Evolutionary conservation across 257 asterid genomes (phyloP).

Genomic region (Solanum bukasovii): DNA sequence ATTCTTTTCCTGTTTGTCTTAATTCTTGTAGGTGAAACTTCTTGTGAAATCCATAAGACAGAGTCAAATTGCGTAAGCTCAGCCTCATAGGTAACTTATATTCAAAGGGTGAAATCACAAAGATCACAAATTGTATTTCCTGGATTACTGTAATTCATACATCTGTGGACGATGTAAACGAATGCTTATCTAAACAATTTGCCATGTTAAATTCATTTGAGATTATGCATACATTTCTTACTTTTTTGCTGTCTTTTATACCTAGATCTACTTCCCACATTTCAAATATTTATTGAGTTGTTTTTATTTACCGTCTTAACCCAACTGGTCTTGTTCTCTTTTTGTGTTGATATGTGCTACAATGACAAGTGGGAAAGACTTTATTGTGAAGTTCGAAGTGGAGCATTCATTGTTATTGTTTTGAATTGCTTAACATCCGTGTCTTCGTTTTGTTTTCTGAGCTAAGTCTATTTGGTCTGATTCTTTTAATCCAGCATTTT

Average conservation of each 20-base stretch:
- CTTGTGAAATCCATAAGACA: not conserved
- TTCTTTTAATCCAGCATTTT: not conserved
- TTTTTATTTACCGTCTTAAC: not conserved
- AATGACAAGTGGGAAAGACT: not conserved
- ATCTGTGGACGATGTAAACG: not conserved
- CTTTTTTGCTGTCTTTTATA: not conserved
- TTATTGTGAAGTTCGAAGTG: not conserved
- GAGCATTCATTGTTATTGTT: not conserved
- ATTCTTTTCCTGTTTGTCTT: not conserved
- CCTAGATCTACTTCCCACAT: not conserved
- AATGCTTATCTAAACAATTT: not conserved
- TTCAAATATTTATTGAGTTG: not conserved
- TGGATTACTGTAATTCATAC: not conserved
- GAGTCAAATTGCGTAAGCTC: not conserved
- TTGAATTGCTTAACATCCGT: not conserved
- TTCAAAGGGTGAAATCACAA: not conserved
- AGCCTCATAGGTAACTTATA: not conserved
- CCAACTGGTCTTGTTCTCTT: not conserved
- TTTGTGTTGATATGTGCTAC: not conserved
- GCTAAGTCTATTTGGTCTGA: not conserved
- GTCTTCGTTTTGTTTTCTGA: not conserved
- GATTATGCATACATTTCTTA: not conserved
- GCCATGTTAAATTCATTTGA: not conserved
- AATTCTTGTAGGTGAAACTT: not conserved
- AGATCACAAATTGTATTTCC: not conserved